Evolutionary conservation across 2,329 filamentous ascomycete genomes (phyloP), one percentile per base, ranked within the genome.

Genomic region (Cladosporium sp.): DNA sequence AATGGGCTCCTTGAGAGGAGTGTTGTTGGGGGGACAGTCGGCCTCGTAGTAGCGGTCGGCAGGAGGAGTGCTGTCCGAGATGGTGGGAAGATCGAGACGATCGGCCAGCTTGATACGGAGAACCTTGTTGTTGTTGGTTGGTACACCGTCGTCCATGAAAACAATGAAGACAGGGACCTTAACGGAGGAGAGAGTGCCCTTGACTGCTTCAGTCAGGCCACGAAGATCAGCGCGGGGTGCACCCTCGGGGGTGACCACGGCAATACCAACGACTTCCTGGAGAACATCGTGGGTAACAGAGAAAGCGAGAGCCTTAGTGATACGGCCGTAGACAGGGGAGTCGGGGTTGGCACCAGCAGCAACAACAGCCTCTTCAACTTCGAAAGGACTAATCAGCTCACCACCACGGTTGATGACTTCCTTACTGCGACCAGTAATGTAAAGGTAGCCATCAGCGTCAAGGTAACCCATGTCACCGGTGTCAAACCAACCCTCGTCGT

Each of bases 111-210:
- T 74, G 58, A 80, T 78, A 2, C 79, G 73, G 18, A 80, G 64
- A n/a, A 80, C 67, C 56, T 82, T 82, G 67, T 79, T 79, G 67
- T 79, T 79, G 63, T 81, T 80, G 30, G 70, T 75, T 52, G 76
- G 80, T 1, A 80, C 76, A 1, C 79, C 64, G 36, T 73, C 73
- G 24, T 80, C 69, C 78, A 82, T 81, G 61, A 79, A 80, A 0
- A 75, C 71, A 15, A 81, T 63, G 24, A 79, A 52, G 0, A 69
- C 67, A 0, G 79, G 79, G 70, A 75, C 75, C 57, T 82, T 82
- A 8, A 71, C 73, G 52, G 77, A 73, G 45, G 78, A 76, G 11
- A 82, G 65, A 0, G 73, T 72, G 1, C 68, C 68, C 41, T 69
- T 71, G 11, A 81, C 58, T 0, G 76, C 70, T 13, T 67, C 65